phyloP scores from a whole-genome alignment of 441 rosid genomes.

The Bocquillonia castaneifolia region DNA sequence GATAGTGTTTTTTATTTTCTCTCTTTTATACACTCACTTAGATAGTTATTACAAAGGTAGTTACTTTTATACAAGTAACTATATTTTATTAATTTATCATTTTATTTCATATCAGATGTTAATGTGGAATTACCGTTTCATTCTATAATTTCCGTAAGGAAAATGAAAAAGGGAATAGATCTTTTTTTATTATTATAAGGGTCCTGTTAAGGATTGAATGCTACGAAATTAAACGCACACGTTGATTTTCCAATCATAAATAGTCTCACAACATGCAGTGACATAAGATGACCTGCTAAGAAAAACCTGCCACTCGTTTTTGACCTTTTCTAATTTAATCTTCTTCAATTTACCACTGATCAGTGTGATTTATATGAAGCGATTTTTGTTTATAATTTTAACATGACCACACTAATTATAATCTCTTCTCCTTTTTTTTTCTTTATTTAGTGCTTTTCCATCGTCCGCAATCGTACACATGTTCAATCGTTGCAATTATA shows the following conservation, averaged over 20 bases:
- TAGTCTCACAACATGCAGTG: conserved; percentile 14
- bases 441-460: neutral
- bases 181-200: neutral
- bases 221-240: neutral
- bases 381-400: neutral
- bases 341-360: neutral
- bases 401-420: conserved; percentile 6
- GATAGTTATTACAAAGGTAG: too few relatives aligned
- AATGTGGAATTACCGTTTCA: too few relatives aligned
- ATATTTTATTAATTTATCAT: too few relatives aligned
- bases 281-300: conserved; percentile 27
- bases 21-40: too few relatives aligned
- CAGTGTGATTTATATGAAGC: neutral
- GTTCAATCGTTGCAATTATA: too few relatives aligned
- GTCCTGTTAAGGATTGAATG: conserved; percentile 25
- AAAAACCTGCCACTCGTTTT: conserved; percentile 25
- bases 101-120: too few relatives aligned
- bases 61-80: too few relatives aligned
- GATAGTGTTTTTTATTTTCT: too few relatives aligned
- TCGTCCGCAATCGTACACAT: neutral
- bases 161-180: neutral
- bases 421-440: neutral
- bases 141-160: too few relatives aligned
- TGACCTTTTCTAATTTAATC: neutral
- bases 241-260: conserved; percentile 13